Evolutionary conservation across 1,284 basidiomycete species (phyloP).

Genomic region (Ceratobasidium sp.): DNA sequence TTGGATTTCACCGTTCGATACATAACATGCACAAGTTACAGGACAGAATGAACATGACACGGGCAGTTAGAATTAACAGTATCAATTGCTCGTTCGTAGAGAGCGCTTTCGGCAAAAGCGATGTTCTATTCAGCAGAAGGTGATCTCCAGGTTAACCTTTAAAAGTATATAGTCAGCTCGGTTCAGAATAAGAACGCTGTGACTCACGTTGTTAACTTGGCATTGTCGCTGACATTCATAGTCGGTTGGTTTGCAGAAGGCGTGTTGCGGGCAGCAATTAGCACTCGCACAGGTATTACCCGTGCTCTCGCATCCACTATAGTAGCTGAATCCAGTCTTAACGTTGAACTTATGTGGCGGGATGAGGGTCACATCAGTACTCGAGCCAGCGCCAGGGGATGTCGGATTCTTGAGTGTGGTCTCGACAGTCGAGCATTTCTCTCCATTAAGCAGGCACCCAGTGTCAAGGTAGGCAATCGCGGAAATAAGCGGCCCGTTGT

Average conservation of each 20-base stretch:
- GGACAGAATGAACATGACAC: too few species aligned
- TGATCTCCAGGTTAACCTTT: conserved; percentile 51
- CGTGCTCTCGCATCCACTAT: conserved; percentile 60
- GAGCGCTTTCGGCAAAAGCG: too few species aligned
- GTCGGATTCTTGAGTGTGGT: conserved; percentile 61
- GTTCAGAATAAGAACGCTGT: not conserved
- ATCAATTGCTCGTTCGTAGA: too few species aligned
- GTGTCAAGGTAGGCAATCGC: conserved; percentile 63
- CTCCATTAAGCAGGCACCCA: conserved; percentile 62
- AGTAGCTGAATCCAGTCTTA: conserved; percentile 61
- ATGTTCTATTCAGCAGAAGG: conserved; percentile 46
- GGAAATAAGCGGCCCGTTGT: conserved; percentile 56
- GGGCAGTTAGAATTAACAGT: too few species aligned
- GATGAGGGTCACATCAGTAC: conserved; percentile 63
- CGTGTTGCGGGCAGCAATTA: conserved; percentile 55
- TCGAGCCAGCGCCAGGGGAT: conserved; percentile 60
- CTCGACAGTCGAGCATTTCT: conserved; percentile 62
- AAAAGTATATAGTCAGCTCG: not conserved
- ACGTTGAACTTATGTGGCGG: conserved; percentile 61
- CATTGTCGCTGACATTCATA: conserved; percentile 60
- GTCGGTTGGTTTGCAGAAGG: conserved; percentile 57
- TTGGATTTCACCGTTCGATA: too few species aligned
- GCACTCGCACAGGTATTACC: conserved; percentile 58
- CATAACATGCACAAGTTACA: too few species aligned
- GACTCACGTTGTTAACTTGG: conserved; percentile 57